Percentiles rank a stretch among this genome's conserved stretches.
Evolutionary conservation across 148 eudicot species (phyloP).

Genomic region (Drosera capensis): DNA sequence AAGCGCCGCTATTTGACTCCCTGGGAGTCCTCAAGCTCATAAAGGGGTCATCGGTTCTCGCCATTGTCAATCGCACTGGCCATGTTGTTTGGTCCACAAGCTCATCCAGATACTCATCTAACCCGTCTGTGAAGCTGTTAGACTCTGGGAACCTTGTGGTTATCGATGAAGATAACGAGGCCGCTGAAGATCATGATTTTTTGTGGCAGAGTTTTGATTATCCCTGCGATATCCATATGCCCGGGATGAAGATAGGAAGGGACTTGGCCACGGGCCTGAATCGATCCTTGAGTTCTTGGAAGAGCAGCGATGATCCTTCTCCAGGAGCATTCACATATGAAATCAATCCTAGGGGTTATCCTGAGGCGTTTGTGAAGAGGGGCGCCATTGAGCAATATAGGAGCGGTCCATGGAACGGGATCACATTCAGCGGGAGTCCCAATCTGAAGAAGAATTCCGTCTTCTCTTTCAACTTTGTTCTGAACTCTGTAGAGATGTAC

Average conservation of each 20-base stretch:
- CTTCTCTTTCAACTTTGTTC: neutral
- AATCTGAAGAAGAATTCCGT: neutral
- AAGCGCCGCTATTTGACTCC: slow-evolving; percentile 19
- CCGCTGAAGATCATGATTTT: neutral
- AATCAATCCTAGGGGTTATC: neutral
- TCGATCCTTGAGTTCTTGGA: neutral
- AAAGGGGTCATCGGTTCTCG: neutral
- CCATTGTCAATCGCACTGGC: slow-evolving; percentile 8
- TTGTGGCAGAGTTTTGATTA: slow-evolving; percentile 61
- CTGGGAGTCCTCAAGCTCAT: slow-evolving; percentile 21
- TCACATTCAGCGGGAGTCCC: neutral
- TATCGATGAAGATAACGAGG: slow-evolving; percentile 11
- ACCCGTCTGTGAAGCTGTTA: neutral
- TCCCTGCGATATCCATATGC: too few species aligned
- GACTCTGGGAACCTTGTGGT: slow-evolving; percentile 24
- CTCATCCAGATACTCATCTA: neutral
- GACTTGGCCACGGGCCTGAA: neutral
- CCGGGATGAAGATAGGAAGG: too few species aligned
- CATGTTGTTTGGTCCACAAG: slow-evolving; percentile 1
- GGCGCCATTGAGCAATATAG: neutral
- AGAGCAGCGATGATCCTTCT: neutral
- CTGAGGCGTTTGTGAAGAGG: neutral
- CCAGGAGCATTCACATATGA: neutral
- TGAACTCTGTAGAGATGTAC: neutral
- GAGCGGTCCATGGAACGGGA: slow-evolving; percentile 8